Base-by-base conservation (phyloP, 768 basidiomycete genomes). In the Leccinum rimulosum region DNA sequence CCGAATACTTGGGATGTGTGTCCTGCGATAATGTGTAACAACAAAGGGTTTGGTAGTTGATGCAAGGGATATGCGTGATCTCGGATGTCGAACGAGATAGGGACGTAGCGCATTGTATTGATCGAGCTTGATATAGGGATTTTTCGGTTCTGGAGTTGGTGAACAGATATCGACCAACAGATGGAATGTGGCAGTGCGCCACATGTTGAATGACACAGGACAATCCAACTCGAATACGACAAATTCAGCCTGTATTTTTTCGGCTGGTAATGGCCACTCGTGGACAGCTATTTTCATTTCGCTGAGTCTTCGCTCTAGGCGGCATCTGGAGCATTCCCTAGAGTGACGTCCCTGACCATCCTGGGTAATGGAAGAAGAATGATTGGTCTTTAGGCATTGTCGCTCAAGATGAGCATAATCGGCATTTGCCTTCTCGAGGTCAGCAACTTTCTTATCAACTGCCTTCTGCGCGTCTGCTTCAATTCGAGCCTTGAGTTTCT, bases 191-290 rank as follows among this genome's bases (percentile, higher is more conserved):
- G 70, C 66, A 0, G 65, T 68, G 52, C 82, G 74, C 82, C 82
- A 83, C 54, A 76, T 68, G 11, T 70, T 63, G 61, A 82, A 79
- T 5, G 68, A 59, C 9, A 66, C 31, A 3, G 82, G 82, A 82
- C 65, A 33, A 33, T 33, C 33, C 33, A 33, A 1, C 33, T 33
- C 33, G 33, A 33, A 33, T 33, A 33, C 33, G 10, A 75, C 69
- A 0, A 64, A 61, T 52, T 75, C 65, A 0, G 72, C 71, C 7
- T 59, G 38, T 17, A 63, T 14, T 3, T 15, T 9, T 12, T 63
- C 48, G 1, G 58, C 27, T 1, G 82, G 79, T 28, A 83, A 63
- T 0, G 82, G 82, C 80, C 80, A 80, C 56, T 83, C 82, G 31
- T 79, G 70, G 3, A 78, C 61, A 1, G 33, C 1, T 28, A 83